Base-by-base conservation (phyloP, 495 filamentous ascomycete species). In the Filosporella fistucella region DNA sequence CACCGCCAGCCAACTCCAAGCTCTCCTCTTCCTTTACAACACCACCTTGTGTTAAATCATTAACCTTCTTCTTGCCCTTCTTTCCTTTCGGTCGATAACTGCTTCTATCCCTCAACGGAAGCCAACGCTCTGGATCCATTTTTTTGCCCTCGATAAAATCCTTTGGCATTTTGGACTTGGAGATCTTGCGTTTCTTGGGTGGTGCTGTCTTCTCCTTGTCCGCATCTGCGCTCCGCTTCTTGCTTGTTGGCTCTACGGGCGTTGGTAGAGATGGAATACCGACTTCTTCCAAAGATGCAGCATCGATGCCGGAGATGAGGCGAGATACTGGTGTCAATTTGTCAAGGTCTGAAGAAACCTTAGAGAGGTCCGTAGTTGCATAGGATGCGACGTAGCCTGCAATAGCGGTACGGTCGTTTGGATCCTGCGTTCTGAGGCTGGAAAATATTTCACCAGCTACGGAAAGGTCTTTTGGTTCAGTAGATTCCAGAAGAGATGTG, bases 41-140 rank as follows among this genome's bases (percentile, higher is more conserved):
- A 28, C 90, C 90, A 54, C 93, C 93, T 68, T 98, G 93, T 10
- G 88, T 96, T 24, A 83, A 69, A 34, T 85, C 86, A 21, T 76
- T 78, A 13, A 76, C 81, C 61, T 80, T 82, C 70, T 85, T 87
- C 74, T 88, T 91, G 10, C 88, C 88, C 74, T 95, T 96, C 63
- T 82, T 84, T 10, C 90, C 89, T 68, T 94, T 95, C 12, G 91
- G 91, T 40, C 84, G 69, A 67, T 95, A 99, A 34, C 77, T 84
- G 52, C 86, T 94, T 13, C 93, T 76, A 59, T 99, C 93, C 39
- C 83, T 77, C 47, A 97, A 68, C 18, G 93, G 91, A 48, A 97
- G 65, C 93, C 93, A 99, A 39, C 93, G 69, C 66, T 99, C 94
- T 1, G 87, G 84, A 59, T 97, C 93, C 5, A 86, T 71, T 35